These are phyloP conservation scores for Sporothrix phasma DNA, from an alignment of 2,329 filamentous ascomycete species.

Conservation along the genomic window DNA sequence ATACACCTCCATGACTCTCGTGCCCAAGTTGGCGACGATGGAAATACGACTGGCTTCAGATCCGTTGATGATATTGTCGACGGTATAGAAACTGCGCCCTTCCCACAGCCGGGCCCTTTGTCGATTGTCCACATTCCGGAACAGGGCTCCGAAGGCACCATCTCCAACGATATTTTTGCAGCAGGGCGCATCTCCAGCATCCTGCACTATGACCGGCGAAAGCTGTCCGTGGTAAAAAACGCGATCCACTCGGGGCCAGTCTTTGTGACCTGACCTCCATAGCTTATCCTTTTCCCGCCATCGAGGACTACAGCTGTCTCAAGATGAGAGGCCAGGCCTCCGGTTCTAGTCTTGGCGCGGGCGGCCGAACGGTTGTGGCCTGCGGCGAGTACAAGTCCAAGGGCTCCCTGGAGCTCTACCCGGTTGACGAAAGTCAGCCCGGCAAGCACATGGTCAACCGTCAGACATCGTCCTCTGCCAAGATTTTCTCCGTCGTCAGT, in stretches of 20 bases:
- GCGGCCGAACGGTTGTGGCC: slow-evolving; percentile 61
- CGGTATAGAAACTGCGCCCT: slow-evolving; percentile 32
- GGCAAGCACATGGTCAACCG: slow-evolving; percentile 58
- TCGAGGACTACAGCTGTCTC: slow-evolving; percentile 39
- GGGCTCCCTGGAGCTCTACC: slow-evolving; percentile 82
- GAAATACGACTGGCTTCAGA: slow-evolving; percentile 23
- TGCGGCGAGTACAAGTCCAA: slow-evolving; percentile 88
- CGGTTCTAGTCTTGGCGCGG: not conserved
- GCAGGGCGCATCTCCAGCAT: slow-evolving; percentile 83
- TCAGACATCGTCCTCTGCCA: slow-evolving; percentile 70
- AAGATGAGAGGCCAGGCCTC: not conserved
- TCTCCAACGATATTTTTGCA: slow-evolving; percentile 75
- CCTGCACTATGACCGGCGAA: slow-evolving; percentile 78
- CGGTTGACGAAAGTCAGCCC: slow-evolving; percentile 30
- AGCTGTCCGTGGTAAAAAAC: slow-evolving; percentile 65
- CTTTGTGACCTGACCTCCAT: slow-evolving; percentile 64
- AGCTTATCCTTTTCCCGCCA: slow-evolving; percentile 55
- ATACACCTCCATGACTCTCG: slow-evolving; percentile 77
- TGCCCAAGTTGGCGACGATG: slow-evolving; percentile 26
- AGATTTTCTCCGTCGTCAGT: slow-evolving; percentile 68
- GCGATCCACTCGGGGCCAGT: slow-evolving; percentile 78
- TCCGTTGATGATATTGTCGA: slow-evolving; percentile 32
- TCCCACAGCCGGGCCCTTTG: slow-evolving; percentile 72
- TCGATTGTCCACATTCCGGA: slow-evolving; percentile 69
- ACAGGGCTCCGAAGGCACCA: slow-evolving; percentile 37